A percentile compares a stretch with the other conserved stretches of the same genome.
Conservation (phyloP, 495 filamentous ascomycete species). For the Talaromyces wortmannii region DNA sequence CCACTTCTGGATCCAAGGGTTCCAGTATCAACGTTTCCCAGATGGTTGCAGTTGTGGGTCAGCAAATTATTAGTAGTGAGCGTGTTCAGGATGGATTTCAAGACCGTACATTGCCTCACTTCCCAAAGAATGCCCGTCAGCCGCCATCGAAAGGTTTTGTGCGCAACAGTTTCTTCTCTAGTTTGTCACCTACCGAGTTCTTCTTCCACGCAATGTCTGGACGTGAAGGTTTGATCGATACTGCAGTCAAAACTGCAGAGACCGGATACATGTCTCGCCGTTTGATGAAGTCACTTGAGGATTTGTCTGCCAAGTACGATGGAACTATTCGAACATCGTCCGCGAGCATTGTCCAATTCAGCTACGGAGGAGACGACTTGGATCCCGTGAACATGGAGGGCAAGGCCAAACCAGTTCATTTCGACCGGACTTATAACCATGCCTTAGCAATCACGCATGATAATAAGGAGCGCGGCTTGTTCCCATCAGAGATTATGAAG, state of each 20-base stretch:
- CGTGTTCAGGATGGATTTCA: conserved; percentile 97
- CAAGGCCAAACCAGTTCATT: conserved; percentile 84
- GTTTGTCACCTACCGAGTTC: conserved; percentile 85
- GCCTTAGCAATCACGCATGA: conserved; percentile 70
- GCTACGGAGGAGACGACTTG: conserved; percentile 90
- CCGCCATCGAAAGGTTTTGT: conserved; percentile 96
- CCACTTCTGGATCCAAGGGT: conserved; percentile 91
- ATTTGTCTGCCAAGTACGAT: conserved; percentile 87
- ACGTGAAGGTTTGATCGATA: conserved; percentile 97
- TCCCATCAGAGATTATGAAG: conserved; percentile 65
- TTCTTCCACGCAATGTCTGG: conserved; percentile 98
- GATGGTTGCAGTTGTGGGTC: conserved; percentile 96
- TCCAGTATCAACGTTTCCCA: conserved; percentile 97
- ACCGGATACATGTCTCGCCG: conserved; percentile 99
- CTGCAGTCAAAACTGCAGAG: conserved; percentile 98
- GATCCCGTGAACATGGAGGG: conserved; percentile 98
- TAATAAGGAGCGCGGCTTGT: conserved; percentile 62
- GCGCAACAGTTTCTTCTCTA: conserved; percentile 92
- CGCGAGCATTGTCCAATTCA: conserved; percentile 85
- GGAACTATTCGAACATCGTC: conserved; percentile 88
- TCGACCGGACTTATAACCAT: conserved; percentile 87
- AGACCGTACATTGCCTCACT: conserved; percentile 89
- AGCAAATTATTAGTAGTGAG: conserved; percentile 91
- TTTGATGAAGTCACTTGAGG: conserved; percentile 95
- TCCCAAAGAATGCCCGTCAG: conserved; percentile 84